A percentile compares a stretch with the other conserved stretches of the same genome.
Conservation (phyloP, 2,329 filamentous ascomycete genomes). For the Calonectria pseudoturangicola region DNA sequence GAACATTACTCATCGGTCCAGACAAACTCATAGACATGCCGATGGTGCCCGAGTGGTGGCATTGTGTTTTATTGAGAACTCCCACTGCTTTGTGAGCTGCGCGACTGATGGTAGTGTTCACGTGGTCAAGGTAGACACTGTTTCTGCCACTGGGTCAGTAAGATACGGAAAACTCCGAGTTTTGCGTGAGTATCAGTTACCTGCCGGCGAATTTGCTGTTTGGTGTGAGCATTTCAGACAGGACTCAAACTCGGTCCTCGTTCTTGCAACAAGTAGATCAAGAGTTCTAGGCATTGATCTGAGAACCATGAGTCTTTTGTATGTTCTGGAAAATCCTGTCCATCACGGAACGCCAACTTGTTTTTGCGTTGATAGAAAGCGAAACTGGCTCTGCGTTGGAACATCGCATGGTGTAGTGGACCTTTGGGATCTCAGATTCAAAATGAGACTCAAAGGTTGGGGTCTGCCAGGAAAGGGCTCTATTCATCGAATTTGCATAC, state of each 20-base stretch:
- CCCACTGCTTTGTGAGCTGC: slow-evolving; percentile 93
- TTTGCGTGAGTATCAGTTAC: slow-evolving; percentile 88
- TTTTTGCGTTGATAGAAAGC: slow-evolving; percentile 89
- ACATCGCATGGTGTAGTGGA: slow-evolving; percentile 95
- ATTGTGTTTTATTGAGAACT: slow-evolving; percentile 93
- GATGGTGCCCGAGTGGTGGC: slow-evolving; percentile 84
- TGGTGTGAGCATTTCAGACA: slow-evolving; percentile 95
- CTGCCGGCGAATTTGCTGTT: slow-evolving; percentile 83
- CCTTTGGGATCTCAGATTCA: slow-evolving; percentile 98
- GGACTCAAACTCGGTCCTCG: slow-evolving; percentile 86
- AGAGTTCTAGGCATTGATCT: slow-evolving; percentile 90
- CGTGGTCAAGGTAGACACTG: slow-evolving; percentile 85
- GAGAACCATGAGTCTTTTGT: slow-evolving; percentile 88
- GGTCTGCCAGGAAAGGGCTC: slow-evolving; percentile 87
- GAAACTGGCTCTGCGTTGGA: slow-evolving; percentile 92
- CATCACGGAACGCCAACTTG: slow-evolving; percentile 94
- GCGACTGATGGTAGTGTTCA: slow-evolving; percentile 93
- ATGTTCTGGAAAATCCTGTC: slow-evolving; percentile 88
- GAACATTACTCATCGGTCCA: slow-evolving; percentile 90
- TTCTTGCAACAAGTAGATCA: slow-evolving; percentile 91
- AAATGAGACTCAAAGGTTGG: slow-evolving; percentile 90
- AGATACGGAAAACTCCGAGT: slow-evolving; percentile 87
- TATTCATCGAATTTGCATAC: slow-evolving; percentile 86
- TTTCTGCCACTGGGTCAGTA: slow-evolving; percentile 68
- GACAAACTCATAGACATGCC: slow-evolving; percentile 88